A percentile compares a stretch with the other conserved stretches of the same genome.
Evolutionary conservation across 768 basidiomycete species (phyloP).

Genomic region (Glaciozyma martinii): DNA sequence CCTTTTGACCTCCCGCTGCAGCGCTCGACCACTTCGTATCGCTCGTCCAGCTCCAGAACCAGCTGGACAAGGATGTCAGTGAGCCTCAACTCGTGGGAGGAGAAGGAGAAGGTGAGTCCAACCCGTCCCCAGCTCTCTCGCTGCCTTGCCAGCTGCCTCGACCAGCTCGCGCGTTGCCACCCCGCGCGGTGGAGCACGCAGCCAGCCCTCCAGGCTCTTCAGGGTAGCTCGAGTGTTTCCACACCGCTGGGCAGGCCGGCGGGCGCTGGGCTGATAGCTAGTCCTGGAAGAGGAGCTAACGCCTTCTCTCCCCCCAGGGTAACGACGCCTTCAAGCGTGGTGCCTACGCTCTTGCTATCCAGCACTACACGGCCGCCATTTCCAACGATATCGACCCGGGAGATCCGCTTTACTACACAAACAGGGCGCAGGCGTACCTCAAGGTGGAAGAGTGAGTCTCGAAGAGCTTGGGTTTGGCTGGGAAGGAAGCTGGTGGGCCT

Average conservation of each 20-base stretch:
- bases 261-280: too few species aligned
- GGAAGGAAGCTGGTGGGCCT: too few species aligned
- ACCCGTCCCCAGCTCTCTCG: too few species aligned
- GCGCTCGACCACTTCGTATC: not conserved
- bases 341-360: conserved; percentile 51
- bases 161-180: not conserved
- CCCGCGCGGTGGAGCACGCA: not conserved
- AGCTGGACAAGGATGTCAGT: not conserved
- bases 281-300: too few species aligned
- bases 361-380: conserved; percentile 54
- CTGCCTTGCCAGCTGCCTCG: not conserved
- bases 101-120: conserved; percentile 1
- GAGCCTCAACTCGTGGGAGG: not conserved
- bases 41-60: not conserved
- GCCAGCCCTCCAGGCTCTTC: too few species aligned
- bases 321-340: conserved; percentile 60
- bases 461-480: not conserved
- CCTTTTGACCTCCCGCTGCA: too few species aligned
- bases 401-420: conserved; percentile 65
- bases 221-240: not conserved
- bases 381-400: conserved; percentile 53
- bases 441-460: conserved; percentile 57
- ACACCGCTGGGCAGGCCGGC: not conserved
- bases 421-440: conserved; percentile 63
- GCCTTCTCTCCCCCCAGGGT: conserved; percentile 44